Base-by-base conservation (phyloP, 2,329 filamentous ascomycete genomes). In the Alternaria rosae region DNA sequence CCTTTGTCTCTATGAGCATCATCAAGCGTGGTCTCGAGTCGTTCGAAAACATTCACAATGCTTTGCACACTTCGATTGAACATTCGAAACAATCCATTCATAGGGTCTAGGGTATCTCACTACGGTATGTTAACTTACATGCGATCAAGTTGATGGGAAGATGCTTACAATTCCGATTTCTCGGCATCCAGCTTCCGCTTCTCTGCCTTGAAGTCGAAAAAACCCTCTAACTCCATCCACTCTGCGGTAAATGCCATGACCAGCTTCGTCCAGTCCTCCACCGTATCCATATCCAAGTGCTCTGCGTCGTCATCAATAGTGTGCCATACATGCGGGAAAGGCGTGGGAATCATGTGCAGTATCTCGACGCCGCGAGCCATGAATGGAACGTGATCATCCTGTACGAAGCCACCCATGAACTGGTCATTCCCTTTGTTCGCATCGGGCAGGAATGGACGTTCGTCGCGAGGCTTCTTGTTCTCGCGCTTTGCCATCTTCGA, bases 351-450 rank as follows among this genome's bases (percentile, higher is more conserved):
- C 30, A 99, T 80, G 79, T 99, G 95, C 55, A 99, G 79, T n/a
- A 98, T 86, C 30, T 97, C 91, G 0, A 99, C 94, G 2, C 95
- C 95, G 23, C 93, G 88, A 38, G 84, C 84, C 86, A 98, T 89
- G 75, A 99, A 99, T 0, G 95, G 95, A 6, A 97, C 81, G 76
- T 99, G 95, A 73, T 99, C 95, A 76, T 99, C 95, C 70, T 90
- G 85, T n/a, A 97, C 88, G 53, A 81, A 69, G 79, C 88, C 50
- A 79, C 84, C 60, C 77, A 76, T 80, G 72, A 92, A 85, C 32
- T 83, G 44, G 82, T 78, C 57, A 1, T 82, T 67, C 28, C 78
- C 74, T 73, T 92, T 94, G n/a, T 86, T 80, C 0, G 81, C 75
- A 43, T 78, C 76, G 7, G 66, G 54, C 5, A 97, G 82, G 75